Evolutionary conservation across 768 basidiomycete genomes (phyloP).

Genomic region (Pulveroboletus frians): DNA sequence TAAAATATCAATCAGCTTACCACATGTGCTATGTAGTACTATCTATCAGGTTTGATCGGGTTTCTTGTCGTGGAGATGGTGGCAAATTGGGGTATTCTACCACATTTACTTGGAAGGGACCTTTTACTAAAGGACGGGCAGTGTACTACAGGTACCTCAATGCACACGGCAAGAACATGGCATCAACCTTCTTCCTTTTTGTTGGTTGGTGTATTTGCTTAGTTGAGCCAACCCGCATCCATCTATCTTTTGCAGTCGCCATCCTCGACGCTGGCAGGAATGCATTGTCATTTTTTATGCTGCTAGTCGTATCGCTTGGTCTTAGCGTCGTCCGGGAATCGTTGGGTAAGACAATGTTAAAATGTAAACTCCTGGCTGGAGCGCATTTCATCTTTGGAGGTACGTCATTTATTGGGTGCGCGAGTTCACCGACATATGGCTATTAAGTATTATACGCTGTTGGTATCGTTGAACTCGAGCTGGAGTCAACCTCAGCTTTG

Average conservation of each 20-base stretch:
- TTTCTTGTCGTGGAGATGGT: constrained; percentile 93
- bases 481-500: constrained; percentile 86
- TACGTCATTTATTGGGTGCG: constrained; percentile 34
- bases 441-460: constrained; percentile 79
- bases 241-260: constrained; percentile 53
- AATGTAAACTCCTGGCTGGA: constrained; percentile 72
- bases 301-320: constrained; percentile 88
- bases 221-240: not conserved
- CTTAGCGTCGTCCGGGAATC: constrained; percentile 88
- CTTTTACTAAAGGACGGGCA: constrained; percentile 22
- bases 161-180: constrained; percentile 66
- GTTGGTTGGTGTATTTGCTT: constrained; percentile 54
- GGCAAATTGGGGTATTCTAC: constrained; percentile 71
- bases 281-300: constrained; percentile 91
- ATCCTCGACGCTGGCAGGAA: constrained; percentile 93
- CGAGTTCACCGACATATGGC: constrained; percentile 5
- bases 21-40: constrained; percentile 50
- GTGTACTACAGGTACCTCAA: constrained; percentile 96
- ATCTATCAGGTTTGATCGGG: constrained; percentile 81
- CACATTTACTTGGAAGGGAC: not conserved
- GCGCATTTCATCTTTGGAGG: constrained; percentile 94
- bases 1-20: constrained; percentile 1
- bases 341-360: constrained; percentile 78
- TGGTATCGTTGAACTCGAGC: constrained; percentile 88
- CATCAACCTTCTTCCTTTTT: constrained; percentile 86